Evolutionary conservation across 805 yeast species (phyloP).

Genomic region (Cyberlindnera maritima): DNA sequence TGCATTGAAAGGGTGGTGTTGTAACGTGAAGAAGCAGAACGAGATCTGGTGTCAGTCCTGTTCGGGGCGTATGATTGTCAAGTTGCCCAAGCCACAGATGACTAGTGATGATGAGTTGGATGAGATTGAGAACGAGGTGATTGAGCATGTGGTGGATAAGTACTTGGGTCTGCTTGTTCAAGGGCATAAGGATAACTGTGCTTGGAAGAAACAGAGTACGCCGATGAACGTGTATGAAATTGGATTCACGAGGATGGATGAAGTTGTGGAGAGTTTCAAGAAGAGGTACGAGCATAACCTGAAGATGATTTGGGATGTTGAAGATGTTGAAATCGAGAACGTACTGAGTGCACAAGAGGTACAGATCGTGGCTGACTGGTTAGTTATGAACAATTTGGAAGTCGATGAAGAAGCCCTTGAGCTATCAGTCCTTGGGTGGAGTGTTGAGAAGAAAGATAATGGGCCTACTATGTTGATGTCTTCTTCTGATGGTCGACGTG

Average conservation of each 20-base stretch:
- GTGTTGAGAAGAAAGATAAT: constrained; percentile 26
- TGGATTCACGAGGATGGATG: constrained; percentile 8
- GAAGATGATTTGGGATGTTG: background rate
- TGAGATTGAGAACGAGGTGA: constrained; percentile 2
- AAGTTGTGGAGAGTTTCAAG: constrained; percentile 8
- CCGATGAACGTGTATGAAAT: constrained; percentile 21
- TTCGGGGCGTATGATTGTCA: constrained; percentile 23
- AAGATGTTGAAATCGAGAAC: constrained; percentile 4
- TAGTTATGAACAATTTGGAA: constrained; percentile 11
- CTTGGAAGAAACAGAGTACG: constrained; percentile 22
- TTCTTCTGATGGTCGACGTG: constrained; percentile 35
- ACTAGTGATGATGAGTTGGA: constrained; percentile 11
- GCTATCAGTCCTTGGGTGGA: constrained; percentile 37
- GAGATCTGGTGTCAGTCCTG: constrained; percentile 33
- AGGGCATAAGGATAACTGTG: constrained; percentile 23
- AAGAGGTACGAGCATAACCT: constrained; percentile 10
- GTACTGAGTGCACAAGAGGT: constrained; percentile 4
- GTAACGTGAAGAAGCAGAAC: constrained; percentile 29
- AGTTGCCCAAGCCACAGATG: constrained; percentile 22
- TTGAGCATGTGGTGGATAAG: constrained; percentile 14
- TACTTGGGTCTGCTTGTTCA: constrained; percentile 13
- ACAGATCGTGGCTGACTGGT: constrained; percentile 8
- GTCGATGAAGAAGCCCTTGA: constrained; percentile 14
- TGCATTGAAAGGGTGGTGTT: constrained; percentile 53
- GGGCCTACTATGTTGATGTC: constrained; percentile 31